Base-by-base conservation (phyloP, 2,329 filamentous ascomycete species). In the Aspergillus fijiensis region DNA sequence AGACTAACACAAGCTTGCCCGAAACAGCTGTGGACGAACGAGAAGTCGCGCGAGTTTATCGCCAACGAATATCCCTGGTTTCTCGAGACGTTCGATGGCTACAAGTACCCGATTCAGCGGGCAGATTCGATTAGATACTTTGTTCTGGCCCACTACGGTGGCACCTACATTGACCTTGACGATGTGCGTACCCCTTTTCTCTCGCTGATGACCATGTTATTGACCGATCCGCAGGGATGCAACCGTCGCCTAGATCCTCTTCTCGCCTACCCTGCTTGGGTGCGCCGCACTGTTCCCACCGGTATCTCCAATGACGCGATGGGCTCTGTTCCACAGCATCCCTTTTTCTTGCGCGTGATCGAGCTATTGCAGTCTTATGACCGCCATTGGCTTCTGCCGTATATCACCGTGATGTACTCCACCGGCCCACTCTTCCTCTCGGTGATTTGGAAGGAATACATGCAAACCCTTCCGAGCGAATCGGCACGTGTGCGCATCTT, bases 261-360 rank as follows among this genome's bases (percentile, higher is more conserved):
- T 14, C 84, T 89, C 59, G 80, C 82, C 54, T 91, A 90, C 74
- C 85, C 86, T 19, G 87, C 88, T 48, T 91, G 87, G 84, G 81
- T 90, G 14, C 86, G 88, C 65, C 85, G 86, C 64, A 93, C 90
- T 0, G 79, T 84, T 2, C 90, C 90, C 2, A 93, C 90, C 1
- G 90, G 90, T 63, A 90, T 93, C 67, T 90, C 87, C 65, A 93
- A 93, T 78, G 90, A 93, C 69, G 88, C 87, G 47, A 92, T 93
- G 89, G 89, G 89, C 52, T 79, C 89, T 16, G 82, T 90, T 0
- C 86, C 88, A 0, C 82, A 86, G 61, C 90, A 93, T 68, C 89
- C 89, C 0, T 91, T 91, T 79, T 92, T 92, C 80, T 79, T 87
- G 54, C 81, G 82, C 52, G 87, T 89, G 45, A 89, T 91, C 67